phyloP scores from a whole-genome alignment of 352 stramenopile genomes.

The Globisporangium paddicum region DNA sequence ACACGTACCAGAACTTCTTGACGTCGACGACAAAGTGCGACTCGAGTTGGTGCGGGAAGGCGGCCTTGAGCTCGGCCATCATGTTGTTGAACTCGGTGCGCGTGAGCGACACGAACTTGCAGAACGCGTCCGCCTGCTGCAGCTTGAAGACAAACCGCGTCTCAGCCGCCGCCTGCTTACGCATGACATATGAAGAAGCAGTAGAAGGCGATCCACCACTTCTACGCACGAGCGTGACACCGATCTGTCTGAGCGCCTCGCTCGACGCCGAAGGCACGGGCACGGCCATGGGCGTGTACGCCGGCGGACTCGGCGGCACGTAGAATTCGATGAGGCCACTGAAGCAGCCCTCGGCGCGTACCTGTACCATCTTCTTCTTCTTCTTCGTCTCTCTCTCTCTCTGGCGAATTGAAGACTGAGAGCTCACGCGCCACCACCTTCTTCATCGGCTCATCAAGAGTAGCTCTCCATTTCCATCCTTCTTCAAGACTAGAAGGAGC shows the following conservation, averaged over 20 bases:
- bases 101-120: slow-evolving; percentile 17
- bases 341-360: slow-evolving; percentile 20
- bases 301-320: slow-evolving; percentile 16
- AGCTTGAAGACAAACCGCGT: slow-evolving; percentile 13
- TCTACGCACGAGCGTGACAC: slow-evolving; percentile 13
- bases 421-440: too few species aligned
- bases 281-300: slow-evolving; percentile 20
- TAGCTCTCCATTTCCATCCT: not conserved
- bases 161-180: not conserved
- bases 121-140: slow-evolving; percentile 8
- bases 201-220: not conserved
- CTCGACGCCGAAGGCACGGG: slow-evolving; percentile 4
- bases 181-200: not conserved
- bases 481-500: not conserved
- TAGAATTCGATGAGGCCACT: slow-evolving; percentile 22
- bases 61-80: slow-evolving; percentile 12
- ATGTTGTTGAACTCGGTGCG: slow-evolving; percentile 15
- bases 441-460: too few species aligned
- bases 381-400: not conserved
- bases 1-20: slow-evolving; percentile 15
- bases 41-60: slow-evolving; percentile 19
- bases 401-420: too few species aligned
- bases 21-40: slow-evolving; percentile 21
- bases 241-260: slow-evolving; percentile 9
- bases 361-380: not conserved